Percentiles rank a stretch among this genome's conserved stretches.
Evolutionary conservation across 352 stramenopile genomes (phyloP).

Genomic region (Peronospora farinosa): DNA sequence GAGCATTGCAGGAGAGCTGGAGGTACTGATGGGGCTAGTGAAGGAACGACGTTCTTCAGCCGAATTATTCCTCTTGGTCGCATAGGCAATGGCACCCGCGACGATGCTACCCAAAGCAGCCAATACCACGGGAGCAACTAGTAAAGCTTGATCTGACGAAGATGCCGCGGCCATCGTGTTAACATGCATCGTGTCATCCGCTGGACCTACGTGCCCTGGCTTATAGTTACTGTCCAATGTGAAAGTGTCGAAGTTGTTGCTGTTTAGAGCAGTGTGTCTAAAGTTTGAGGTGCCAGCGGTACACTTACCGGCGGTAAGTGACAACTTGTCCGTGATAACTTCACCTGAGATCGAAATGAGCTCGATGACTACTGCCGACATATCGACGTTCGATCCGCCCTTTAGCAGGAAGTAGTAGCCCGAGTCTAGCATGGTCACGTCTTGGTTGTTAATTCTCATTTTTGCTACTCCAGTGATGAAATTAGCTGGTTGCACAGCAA

Average conservation of each 20-base stretch:
- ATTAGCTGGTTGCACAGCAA: constrained; percentile 42
- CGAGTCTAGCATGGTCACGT: constrained; percentile 45
- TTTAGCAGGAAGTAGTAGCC: constrained; percentile 51
- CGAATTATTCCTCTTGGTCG: constrained; percentile 14
- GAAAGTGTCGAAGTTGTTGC: constrained; percentile 7
- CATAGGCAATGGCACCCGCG: constrained; percentile 9
- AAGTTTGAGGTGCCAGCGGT: constrained; percentile 32
- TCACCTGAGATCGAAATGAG: constrained; percentile 46
- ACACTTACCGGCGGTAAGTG: constrained; percentile 33
- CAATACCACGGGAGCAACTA: constrained; percentile 14
- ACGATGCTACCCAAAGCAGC: constrained; percentile 8
- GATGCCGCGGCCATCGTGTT: constrained; percentile 8
- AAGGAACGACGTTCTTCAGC: constrained; percentile 7
- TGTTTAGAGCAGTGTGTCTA: background rate
- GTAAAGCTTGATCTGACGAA: constrained; percentile 3
- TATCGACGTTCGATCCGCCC: constrained; percentile 18
- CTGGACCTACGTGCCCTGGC: constrained; percentile 12
- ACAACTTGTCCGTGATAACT: constrained; percentile 43
- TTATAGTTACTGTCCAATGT: constrained; percentile 4
- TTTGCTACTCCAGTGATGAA: constrained; percentile 22
- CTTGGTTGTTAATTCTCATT: constrained; percentile 40
- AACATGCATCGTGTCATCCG: constrained; percentile 3
- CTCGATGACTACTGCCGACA: constrained; percentile 31
- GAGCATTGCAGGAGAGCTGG: constrained; percentile 13
- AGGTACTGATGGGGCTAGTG: constrained; percentile 11